Evolutionary conservation across 2,329 filamentous ascomycete species (phyloP).

Genomic region (Chlorencoelia australis): DNA sequence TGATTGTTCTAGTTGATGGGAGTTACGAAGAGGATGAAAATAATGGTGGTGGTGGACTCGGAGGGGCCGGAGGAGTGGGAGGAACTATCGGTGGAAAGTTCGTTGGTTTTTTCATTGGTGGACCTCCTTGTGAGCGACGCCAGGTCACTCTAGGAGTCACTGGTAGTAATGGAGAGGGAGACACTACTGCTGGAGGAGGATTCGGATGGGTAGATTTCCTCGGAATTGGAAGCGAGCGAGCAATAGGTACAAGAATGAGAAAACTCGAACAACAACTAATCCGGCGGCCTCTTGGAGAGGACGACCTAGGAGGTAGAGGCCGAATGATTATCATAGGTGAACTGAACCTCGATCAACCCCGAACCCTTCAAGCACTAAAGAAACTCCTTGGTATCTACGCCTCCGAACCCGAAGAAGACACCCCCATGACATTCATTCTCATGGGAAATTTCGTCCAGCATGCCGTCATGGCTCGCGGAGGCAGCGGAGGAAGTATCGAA

Average conservation of each 20-base stretch:
- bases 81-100: conserved; percentile 90
- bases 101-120: conserved; percentile 80
- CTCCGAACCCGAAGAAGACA: conserved; percentile 48
- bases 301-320: conserved; percentile 29
- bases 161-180: conserved; percentile 42
- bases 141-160: conserved; percentile 64
- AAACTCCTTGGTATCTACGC: conserved; percentile 71
- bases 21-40: conserved; percentile 92
- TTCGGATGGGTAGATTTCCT: conserved; percentile 98
- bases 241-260: conserved; percentile 73
- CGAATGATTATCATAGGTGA: conserved; percentile 73
- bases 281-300: conserved; percentile 20
- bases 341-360: conserved; percentile 74
- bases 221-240: conserved; percentile 80
- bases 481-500: conserved; percentile 74
- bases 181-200: conserved; percentile 59
- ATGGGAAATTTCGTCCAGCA: conserved; percentile 73
- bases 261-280: conserved; percentile 64
- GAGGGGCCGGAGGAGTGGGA: conserved; percentile 72
- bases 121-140: conserved; percentile 82
- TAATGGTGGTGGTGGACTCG: conserved; percentile 56
- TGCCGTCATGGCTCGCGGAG: conserved; percentile 56
- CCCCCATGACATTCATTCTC: conserved; percentile 71
- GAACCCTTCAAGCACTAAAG: conserved; percentile 69
- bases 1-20: conserved; percentile 91